Conservation (phyloP, 2,329 filamentous ascomycete species). For the Fusarium acutatum region DNA sequence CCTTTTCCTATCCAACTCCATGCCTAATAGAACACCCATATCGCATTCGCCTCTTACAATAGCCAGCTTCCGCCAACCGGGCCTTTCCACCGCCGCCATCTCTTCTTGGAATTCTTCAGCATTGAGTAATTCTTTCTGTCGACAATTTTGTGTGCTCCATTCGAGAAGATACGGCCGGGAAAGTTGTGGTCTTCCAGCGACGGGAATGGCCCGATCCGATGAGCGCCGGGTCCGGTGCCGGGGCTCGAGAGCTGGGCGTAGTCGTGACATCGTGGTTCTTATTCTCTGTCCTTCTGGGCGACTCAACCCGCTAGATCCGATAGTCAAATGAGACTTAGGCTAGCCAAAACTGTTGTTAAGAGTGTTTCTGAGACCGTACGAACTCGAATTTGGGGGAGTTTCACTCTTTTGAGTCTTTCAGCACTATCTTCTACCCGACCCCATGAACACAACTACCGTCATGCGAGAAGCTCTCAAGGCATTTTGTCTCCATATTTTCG, state of each 20-base stretch:
- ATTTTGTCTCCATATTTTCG: constrained; percentile 10
- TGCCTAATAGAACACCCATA: constrained; percentile 22
- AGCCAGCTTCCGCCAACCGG: constrained; percentile 34
- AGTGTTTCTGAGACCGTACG: not conserved
- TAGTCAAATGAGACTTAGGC: not conserved
- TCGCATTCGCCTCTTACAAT: constrained; percentile 37
- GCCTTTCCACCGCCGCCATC: constrained; percentile 19
- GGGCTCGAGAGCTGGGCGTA: constrained; percentile 23
- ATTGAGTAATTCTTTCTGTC: constrained; percentile 25
- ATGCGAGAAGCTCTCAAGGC: constrained; percentile 31
- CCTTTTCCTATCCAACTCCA: constrained; percentile 26
- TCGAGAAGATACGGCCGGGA: constrained; percentile 37
- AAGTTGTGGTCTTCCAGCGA: not conserved
- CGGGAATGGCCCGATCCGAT: constrained; percentile 29
- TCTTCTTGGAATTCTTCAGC: constrained; percentile 32
- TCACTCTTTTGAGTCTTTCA: constrained; percentile 29
- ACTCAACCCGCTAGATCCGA: not conserved
- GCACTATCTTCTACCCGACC: not conserved
- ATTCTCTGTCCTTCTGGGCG: not conserved
- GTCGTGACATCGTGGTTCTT: constrained; percentile 24
- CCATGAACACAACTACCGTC: constrained; percentile 35
- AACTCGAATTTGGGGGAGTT: not conserved
- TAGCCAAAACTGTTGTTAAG: not conserved
- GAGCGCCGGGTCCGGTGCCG: constrained; percentile 32
- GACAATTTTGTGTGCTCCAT: constrained; percentile 34